Conservation (phyloP, 208 protist genomes). For the Trypanosoma scelopori region DNA sequence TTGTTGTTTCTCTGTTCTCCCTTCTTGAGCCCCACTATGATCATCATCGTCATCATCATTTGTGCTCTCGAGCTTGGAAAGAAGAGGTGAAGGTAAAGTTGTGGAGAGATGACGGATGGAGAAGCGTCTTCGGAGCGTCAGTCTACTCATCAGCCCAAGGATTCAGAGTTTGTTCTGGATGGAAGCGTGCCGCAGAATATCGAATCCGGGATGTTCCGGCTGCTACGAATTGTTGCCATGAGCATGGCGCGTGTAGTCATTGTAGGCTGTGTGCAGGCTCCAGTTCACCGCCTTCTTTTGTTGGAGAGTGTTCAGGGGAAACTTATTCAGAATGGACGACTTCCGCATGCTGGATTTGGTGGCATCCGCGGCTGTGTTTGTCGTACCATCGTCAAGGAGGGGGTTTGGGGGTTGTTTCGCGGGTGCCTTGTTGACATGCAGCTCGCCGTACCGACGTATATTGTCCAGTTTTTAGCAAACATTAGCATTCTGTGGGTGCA, state of each 20-base stretch:
- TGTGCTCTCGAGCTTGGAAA: too few species aligned
- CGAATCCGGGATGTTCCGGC: neutral
- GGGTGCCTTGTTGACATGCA: constrained; percentile 13
- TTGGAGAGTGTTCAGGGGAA: constrained; percentile 20
- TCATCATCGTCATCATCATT: too few species aligned
- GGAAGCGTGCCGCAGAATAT: neutral
- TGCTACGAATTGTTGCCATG: neutral
- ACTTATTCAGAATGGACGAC: constrained; percentile 23
- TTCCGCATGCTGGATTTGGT: constrained; percentile 21
- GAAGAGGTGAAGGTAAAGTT: neutral
- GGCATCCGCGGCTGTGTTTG: constrained; percentile 17
- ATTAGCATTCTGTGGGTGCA: constrained; percentile 1
- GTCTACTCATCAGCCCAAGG: constrained; percentile 3
- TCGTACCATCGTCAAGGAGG: constrained; percentile 27
- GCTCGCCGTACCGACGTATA: neutral
- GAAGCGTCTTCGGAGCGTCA: neutral
- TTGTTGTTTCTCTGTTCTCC: neutral
- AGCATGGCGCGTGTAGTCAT: constrained; percentile 1
- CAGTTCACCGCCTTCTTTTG: constrained; percentile 20
- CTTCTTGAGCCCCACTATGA: neutral
- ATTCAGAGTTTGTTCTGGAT: constrained; percentile 25
- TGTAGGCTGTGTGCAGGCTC: constrained; percentile 5
- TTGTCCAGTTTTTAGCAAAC: neutral
- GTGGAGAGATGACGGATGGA: constrained; percentile 4
- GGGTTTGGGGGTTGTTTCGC: constrained; percentile 22